Conservation (phyloP, 257 asterid genomes). For the Lycium barbarum region DNA sequence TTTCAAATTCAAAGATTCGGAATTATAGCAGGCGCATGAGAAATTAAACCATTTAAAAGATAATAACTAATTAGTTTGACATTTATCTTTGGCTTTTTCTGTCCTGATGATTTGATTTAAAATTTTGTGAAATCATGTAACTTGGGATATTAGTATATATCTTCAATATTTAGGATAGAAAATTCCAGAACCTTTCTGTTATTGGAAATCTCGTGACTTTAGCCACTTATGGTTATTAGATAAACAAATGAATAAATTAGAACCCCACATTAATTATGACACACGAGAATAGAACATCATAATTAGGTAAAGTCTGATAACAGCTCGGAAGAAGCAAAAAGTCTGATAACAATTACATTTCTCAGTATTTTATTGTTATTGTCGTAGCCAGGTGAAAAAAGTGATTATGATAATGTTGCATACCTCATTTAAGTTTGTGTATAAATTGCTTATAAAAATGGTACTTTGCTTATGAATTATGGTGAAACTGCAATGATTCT, state of each 20-base stretch:
- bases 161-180: too few relatives aligned
- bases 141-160: too few relatives aligned
- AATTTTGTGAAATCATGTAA: too few relatives aligned
- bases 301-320: conserved; percentile 7
- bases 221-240: neutral
- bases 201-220: neutral
- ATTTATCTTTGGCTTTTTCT: too few relatives aligned
- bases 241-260: neutral
- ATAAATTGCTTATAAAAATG: neutral
- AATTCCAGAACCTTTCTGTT: neutral
- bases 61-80: too few relatives aligned
- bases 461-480: neutral
- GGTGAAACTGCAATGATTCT: neutral
- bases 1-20: too few relatives aligned
- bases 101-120: too few relatives aligned
- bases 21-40: too few relatives aligned
- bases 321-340: neutral
- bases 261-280: conserved; percentile 4
- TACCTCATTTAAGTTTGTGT: conserved; percentile 9
- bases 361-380: neutral
- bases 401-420: conserved; percentile 22
- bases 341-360: neutral
- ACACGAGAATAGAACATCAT: neutral
- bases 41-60: too few relatives aligned
- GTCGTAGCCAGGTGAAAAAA: neutral